Evolutionary conservation across 202 grass and related monocot genomes (phyloP).

Genomic region (Zizania palustris): DNA sequence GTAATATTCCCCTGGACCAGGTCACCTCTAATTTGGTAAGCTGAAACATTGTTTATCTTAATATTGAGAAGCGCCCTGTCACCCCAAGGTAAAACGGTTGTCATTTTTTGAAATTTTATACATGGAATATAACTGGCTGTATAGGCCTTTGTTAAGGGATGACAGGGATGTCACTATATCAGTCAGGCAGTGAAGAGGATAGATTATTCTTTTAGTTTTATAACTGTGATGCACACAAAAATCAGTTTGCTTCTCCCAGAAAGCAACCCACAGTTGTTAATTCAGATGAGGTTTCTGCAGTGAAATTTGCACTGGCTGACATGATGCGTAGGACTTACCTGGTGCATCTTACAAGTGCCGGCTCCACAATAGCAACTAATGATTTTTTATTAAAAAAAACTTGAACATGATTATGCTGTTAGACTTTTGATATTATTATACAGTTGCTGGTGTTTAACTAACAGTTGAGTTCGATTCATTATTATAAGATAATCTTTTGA

Average conservation of each 20-base stretch:
- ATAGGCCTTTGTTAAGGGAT: constrained; percentile 15
- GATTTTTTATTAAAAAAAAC: constrained; percentile 33
- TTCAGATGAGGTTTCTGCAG: constrained; percentile 17
- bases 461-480: constrained; percentile 27
- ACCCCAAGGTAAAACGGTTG: constrained; percentile 24
- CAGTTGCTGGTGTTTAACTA: constrained; percentile 39
- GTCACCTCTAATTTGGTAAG: constrained; percentile 5
- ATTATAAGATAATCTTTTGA: constrained; percentile 30
- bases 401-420: constrained; percentile 10
- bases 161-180: constrained; percentile 24
- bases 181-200: neutral
- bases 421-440: constrained; percentile 38
- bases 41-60: constrained; percentile 14
- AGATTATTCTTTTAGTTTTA: constrained; percentile 16
- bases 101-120: constrained; percentile 18
- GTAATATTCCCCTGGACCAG: neutral
- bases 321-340: constrained; percentile 37
- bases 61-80: constrained; percentile 8
- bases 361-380: constrained; percentile 47
- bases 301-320: constrained; percentile 41
- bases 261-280: constrained; percentile 12
- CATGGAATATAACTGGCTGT: constrained; percentile 5
- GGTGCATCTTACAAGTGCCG: constrained; percentile 45
- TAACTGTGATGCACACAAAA: constrained; percentile 3
- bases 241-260: neutral